Evolutionary conservation across 257 asterid genomes (phyloP).

Genomic region (Jaltomata sinuosa): DNA sequence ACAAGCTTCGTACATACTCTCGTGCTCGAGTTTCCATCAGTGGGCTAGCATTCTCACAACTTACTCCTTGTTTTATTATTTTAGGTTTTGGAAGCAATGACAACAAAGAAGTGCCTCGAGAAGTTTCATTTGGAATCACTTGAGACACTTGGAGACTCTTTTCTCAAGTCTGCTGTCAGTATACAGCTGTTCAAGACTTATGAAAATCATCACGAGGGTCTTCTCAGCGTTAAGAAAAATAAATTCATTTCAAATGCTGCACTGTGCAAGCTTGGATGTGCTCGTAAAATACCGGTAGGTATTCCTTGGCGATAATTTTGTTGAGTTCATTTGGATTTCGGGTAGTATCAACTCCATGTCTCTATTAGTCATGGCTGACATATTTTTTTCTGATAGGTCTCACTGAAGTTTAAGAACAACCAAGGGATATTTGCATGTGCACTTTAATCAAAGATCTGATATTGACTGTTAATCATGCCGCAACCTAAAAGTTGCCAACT

Average conservation of each 20-base stretch:
- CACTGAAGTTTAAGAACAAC: too few relatives aligned
- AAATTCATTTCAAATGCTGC: constrained; percentile 45
- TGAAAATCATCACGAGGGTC: constrained; percentile 65
- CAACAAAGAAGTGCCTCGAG: constrained; percentile 70
- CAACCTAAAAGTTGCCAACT: not conserved
- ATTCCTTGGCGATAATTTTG: not conserved
- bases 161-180: constrained; percentile 62
- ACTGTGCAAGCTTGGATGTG: constrained; percentile 67
- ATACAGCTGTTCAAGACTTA: constrained; percentile 53
- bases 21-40: not conserved
- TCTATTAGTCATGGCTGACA: not conserved
- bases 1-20: not conserved
- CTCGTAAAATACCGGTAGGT: constrained; percentile 56
- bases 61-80: not conserved
- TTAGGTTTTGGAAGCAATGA: constrained; percentile 84
- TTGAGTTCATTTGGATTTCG: not conserved
- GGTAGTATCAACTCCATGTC: not conserved
- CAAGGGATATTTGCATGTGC: not conserved
- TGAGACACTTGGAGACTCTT: constrained; percentile 87
- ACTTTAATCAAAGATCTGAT: not conserved
- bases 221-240: constrained; percentile 42
- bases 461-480: not conserved
- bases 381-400: not conserved
- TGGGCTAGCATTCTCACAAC: not conserved
- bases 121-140: constrained; percentile 65